Evolutionary conservation across 2,329 filamentous ascomycete genomes (phyloP), one percentile per base, ranked within the genome.

Genomic region (Botryotinia convoluta): DNA sequence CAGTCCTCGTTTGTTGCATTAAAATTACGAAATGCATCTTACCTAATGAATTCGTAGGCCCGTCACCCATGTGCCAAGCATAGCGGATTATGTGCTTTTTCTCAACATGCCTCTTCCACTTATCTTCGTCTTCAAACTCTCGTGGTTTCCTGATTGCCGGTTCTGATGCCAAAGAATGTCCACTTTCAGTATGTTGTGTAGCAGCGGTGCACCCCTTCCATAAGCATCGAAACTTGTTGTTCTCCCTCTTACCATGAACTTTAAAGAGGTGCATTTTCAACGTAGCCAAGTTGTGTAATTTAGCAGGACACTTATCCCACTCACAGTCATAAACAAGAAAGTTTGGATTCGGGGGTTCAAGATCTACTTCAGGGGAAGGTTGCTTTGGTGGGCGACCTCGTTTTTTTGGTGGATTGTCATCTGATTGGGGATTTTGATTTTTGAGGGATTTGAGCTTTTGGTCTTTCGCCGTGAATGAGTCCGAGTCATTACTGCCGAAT

Each of bases 231-330:
- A 70, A 64, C 77, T 79, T 70, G 83, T 85, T 54, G 77, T 73
- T 20, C 44, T 76, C 29, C 62, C 65, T 70, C 45, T 76, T 76
- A 7, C 72, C 82, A 78, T 91, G 89, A 4, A 90, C 83, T 22
- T 84, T 77, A 29, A 81, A 78, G 22, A 91, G 81, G 75, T 91
- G 89, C 72, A 82, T 83, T 37, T 86, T 83, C 59, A 91, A 79
- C 16, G 88, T 91, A 20, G 87, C 86, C 73, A 90, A 80, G 77
- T 91, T 91, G 69, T 90, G 88, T 63, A 91, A 82, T 80, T 90
- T 87, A 5, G 89, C 89, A 44, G 83, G 84, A 77, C 89, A 91
- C 0, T 83, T 83, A 35, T 81, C 76, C 89, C 89, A 91, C 79
- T 91, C 88, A 80, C 89, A 91, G 16, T 85, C 74, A 77, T 88